Evolutionary conservation across 345 rosid species (phyloP), one percentile per base, ranked within the genome.

Genomic region (Ailanthus altissimus): DNA sequence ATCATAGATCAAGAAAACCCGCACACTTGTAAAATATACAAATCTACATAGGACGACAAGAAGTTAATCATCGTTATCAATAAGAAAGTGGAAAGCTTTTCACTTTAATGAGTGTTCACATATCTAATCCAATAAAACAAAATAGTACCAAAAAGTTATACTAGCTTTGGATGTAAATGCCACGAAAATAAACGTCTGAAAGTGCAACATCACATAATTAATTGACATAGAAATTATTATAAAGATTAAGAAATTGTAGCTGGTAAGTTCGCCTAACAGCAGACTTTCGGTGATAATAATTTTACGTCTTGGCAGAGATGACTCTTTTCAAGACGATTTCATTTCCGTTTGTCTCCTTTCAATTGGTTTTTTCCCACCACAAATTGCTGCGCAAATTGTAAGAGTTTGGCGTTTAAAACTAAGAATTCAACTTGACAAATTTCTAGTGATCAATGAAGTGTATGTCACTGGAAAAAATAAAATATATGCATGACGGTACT

Each of bases 21-120:
- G n/a, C n/a, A n/a, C n/a, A n/a, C 38, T 32, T 32, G 38, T 64
- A 42, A 67, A 46, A 51, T 46, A 72, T 1, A 47, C 38, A 40
- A 3, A 67, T 61, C 72, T 60, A 8, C 64, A 60, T 77, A 36
- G 84, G 88, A 79, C 88, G 85, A 73, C 74, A 70, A 69, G 76
- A 43, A 78, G 25, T 28, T 57, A 14, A 36, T 63, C 14, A 8
- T 63, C 65, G 63, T 67, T 58, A 74, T 75, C 3, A 32, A 32
- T 78, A 60, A 75, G 73, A 59, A 77, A 54, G 40, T 73, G 76
- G 67, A 78, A 23, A 59, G 15, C 74, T 57, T 66, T 72, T 45
- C 23, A 16, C 10, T 58, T 68, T 53, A 23, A 9, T 3, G 28
- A 74, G 73, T 77, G 81, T 77, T 81, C 57, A 67, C 75, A 12